Conservation (phyloP, 2,329 filamentous ascomycete species). For the Talaromyces sp. region DNA sequence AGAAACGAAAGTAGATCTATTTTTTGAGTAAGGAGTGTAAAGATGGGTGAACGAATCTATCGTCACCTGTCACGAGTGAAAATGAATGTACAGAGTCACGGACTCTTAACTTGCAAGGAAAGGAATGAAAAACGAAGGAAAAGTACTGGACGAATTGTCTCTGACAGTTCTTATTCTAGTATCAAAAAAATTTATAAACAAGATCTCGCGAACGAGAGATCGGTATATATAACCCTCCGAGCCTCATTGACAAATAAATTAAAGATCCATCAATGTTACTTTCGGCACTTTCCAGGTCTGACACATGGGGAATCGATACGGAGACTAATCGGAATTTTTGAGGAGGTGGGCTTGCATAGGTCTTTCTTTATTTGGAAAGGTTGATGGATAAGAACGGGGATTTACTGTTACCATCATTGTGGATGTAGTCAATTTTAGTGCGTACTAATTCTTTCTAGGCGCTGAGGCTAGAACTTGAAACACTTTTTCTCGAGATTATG, state of each 20-base stretch:
- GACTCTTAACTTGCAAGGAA: conserved; percentile 6
- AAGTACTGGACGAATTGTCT: neutral
- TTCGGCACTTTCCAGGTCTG: neutral
- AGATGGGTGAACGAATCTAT: conserved; percentile 9
- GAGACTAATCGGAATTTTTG: neutral
- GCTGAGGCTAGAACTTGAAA: conserved; percentile 2
- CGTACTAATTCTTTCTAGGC: neutral
- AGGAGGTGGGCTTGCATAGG: neutral
- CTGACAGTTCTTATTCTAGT: neutral
- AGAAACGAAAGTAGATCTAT: neutral
- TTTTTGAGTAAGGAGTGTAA: neutral
- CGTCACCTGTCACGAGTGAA: neutral
- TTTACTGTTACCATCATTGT: neutral
- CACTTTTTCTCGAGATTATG: neutral
- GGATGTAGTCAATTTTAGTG: neutral
- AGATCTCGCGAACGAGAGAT: neutral
- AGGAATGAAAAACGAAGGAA: neutral
- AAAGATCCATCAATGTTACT: neutral
- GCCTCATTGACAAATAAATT: neutral
- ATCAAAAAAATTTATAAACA: neutral
- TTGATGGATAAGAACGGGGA: neutral
- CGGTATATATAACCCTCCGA: neutral
- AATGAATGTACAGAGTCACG: conserved; percentile 15
- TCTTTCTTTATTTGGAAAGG: neutral
- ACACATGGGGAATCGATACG: neutral